These are phyloP conservation scores for Neltuma alba DNA, from an alignment of 306 rosid genomes.

Conservation along the genomic window DNA sequence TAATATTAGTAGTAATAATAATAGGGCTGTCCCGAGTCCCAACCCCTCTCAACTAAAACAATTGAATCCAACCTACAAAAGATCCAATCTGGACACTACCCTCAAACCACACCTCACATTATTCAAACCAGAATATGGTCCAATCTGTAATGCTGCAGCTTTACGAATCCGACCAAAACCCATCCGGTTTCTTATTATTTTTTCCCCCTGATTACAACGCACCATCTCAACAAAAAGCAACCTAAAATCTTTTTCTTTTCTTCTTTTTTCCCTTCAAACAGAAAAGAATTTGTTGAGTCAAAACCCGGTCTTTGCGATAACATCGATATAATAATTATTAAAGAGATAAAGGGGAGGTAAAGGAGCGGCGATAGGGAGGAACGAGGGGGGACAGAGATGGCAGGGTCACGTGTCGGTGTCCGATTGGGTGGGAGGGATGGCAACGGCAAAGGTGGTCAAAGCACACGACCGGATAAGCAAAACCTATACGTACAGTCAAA, in stretches of 20 bases:
- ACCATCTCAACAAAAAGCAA: constrained; percentile 16
- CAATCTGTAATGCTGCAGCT: constrained; percentile 18
- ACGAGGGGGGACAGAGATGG: constrained; percentile 38
- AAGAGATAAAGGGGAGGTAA: constrained; percentile 28
- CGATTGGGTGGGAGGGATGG: constrained; percentile 34
- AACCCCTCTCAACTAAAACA: constrained; percentile 28
- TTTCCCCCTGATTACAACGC: not conserved
- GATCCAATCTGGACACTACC: constrained; percentile 43
- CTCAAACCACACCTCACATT: not conserved
- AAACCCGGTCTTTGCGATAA: constrained; percentile 24
- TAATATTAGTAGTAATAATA: not conserved
- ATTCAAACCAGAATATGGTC: constrained; percentile 34
- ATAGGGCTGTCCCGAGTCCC: constrained; percentile 39
- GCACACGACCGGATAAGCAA: constrained; percentile 64
- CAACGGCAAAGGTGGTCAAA: constrained; percentile 58
- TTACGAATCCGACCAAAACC: constrained; percentile 36
- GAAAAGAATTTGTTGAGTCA: constrained; percentile 18
- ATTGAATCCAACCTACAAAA: constrained; percentile 41
- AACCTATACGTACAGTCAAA: constrained; percentile 71
- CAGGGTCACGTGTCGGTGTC: constrained; percentile 45
- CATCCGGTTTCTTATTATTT: constrained; percentile 10
- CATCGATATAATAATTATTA: constrained; percentile 1
- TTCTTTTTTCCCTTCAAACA: no score
- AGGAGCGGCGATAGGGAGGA: constrained; percentile 31
- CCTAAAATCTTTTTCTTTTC: not conserved